Evolutionary conservation across 2,329 filamentous ascomycete species (phyloP).

Genomic region (Talaromyces marneffei): DNA sequence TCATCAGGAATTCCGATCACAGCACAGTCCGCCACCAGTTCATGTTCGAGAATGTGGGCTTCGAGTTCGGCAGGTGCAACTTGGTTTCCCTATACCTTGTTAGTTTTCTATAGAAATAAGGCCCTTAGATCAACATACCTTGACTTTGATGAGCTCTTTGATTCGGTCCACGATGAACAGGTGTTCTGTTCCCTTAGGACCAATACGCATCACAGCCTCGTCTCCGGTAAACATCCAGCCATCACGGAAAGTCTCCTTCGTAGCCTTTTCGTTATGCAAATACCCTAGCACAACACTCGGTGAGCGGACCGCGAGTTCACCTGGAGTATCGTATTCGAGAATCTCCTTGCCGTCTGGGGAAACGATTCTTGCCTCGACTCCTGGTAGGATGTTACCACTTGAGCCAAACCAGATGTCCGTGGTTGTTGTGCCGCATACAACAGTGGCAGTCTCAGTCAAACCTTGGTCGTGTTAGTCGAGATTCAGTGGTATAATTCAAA

Average conservation of each 20-base stretch:
- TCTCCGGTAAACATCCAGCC: slow-evolving; percentile 84
- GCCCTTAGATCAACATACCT: slow-evolving; percentile 42
- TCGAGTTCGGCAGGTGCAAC: slow-evolving; percentile 80
- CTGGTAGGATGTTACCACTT: slow-evolving; percentile 64
- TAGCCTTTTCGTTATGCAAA: slow-evolving; percentile 78
- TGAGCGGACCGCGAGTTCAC: slow-evolving; percentile 73
- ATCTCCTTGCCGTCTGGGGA: slow-evolving; percentile 65
- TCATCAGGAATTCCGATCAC: slow-evolving; percentile 69
- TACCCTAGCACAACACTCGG: slow-evolving; percentile 78
- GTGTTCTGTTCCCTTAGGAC: slow-evolving; percentile 67
- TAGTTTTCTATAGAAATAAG: neutral
- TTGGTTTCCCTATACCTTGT: slow-evolving; percentile 60
- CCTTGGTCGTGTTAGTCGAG: slow-evolving; percentile 40
- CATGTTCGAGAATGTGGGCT: slow-evolving; percentile 69
- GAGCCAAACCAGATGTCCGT: slow-evolving; percentile 66
- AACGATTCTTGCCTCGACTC: slow-evolving; percentile 60
- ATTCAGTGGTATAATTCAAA: neutral
- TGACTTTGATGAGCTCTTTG: slow-evolving; percentile 73
- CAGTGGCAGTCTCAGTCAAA: slow-evolving; percentile 70
- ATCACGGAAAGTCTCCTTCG: slow-evolving; percentile 71
- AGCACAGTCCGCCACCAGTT: slow-evolving; percentile 68
- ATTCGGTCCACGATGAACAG: slow-evolving; percentile 78
- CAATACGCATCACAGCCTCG: slow-evolving; percentile 64
- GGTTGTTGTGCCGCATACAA: slow-evolving; percentile 53
- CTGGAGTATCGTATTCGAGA: slow-evolving; percentile 64